Evolutionary conservation across 768 basidiomycete species (phyloP).

Genomic region (Lactarius evosmus): DNA sequence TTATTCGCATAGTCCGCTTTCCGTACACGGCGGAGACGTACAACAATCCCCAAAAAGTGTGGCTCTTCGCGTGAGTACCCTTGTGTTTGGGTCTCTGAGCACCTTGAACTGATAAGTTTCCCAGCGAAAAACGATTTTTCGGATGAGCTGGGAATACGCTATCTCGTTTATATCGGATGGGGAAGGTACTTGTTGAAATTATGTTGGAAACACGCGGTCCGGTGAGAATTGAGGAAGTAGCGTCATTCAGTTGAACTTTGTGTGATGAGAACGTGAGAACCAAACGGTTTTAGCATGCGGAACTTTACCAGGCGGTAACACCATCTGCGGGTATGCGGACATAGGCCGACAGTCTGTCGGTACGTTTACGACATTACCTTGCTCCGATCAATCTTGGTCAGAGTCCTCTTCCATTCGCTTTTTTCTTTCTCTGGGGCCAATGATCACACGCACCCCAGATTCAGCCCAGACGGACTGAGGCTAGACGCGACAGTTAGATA

Average conservation of each 20-base stretch:
- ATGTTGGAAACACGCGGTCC: not conserved
- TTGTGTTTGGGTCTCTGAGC: not conserved
- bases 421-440: not conserved
- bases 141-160: not conserved
- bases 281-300: not conserved
- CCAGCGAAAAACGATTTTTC: not conserved
- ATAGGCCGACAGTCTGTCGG: too few species aligned
- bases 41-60: slow-evolving; percentile 24
- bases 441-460: too few species aligned
- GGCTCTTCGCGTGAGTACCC: slow-evolving; percentile 20
- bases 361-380: too few species aligned
- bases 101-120: not conserved
- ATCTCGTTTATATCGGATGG: not conserved
- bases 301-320: not conserved
- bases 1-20: slow-evolving; percentile 13
- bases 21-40: slow-evolving; percentile 24
- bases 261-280: not conserved
- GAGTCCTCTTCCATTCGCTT: too few species aligned
- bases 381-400: too few species aligned
- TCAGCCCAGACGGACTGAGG: too few species aligned
- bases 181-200: too few species aligned
- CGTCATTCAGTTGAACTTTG: not conserved
- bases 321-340: not conserved
- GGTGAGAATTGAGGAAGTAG: not conserved
- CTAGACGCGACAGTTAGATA: too few species aligned